Evolutionary conservation across 2,329 filamentous ascomycete genomes (phyloP).

Genomic region (Peltaster fructicola): DNA sequence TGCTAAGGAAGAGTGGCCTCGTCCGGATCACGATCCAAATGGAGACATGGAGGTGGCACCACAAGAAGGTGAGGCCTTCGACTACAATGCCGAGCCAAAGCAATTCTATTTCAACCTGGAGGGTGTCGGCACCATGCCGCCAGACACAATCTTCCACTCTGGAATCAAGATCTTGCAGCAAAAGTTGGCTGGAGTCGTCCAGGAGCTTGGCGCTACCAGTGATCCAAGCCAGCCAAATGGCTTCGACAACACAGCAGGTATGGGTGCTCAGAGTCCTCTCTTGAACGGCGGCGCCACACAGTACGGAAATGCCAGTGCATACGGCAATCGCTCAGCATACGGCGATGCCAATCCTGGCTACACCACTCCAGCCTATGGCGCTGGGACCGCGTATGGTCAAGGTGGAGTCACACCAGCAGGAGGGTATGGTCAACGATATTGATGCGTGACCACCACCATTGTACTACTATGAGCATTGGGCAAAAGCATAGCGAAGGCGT

Average conservation of each 20-base stretch:
- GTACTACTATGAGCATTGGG: too few relatives aligned
- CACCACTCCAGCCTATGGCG: slow-evolving; percentile 46
- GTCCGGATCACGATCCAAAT: slow-evolving; percentile 35
- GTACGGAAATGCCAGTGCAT: slow-evolving; percentile 46
- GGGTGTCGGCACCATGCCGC: slow-evolving; percentile 69
- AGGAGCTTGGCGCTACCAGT: slow-evolving; percentile 38
- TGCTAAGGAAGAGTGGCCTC: slow-evolving; percentile 18
- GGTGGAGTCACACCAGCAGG: slow-evolving; percentile 6
- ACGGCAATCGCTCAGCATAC: slow-evolving; percentile 48
- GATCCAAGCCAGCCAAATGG: slow-evolving; percentile 42
- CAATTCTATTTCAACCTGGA: slow-evolving; percentile 89
- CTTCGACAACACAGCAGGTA: slow-evolving; percentile 16
- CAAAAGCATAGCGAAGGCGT: too few relatives aligned
- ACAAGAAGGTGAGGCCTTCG: slow-evolving; percentile 69
- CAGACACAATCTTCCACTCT: slow-evolving; percentile 73
- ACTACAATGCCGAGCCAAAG: slow-evolving; percentile 69
- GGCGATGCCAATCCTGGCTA: slow-evolving; percentile 32
- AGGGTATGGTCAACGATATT: too few relatives aligned
- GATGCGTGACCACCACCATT: too few relatives aligned
- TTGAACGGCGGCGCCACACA: slow-evolving; percentile 50
- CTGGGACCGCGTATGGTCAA: slow-evolving; percentile 42
- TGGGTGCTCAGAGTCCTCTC: slow-evolving; percentile 37
- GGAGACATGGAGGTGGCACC: slow-evolving; percentile 62
- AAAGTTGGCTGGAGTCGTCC: slow-evolving; percentile 70
- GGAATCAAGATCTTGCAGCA: slow-evolving; percentile 78